Evolutionary conservation across 257 asterid genomes (phyloP), one percentile per base, ranked within the genome.

Genomic region (Rubia yunnanensis): DNA sequence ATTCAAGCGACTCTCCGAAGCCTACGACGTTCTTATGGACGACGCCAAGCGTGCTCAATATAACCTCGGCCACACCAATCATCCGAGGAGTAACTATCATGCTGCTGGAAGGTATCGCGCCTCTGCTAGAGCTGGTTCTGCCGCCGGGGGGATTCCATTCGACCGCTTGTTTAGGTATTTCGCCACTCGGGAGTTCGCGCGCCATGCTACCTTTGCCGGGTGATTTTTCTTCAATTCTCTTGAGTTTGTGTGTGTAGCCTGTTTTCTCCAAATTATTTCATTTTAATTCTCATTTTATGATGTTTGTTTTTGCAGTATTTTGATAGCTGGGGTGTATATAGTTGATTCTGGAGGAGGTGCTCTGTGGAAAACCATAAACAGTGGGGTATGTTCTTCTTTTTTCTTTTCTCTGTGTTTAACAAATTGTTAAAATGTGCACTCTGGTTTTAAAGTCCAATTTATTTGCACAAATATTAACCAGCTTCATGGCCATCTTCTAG

Each of bases 1-100:
- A 76, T 91, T 91, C 87, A 91, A 84, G 82, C 88, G 77, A 80
- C 71, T 91, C 4, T 84, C 98, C n/a, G 91, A 83, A 76, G 98
- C 98, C 23, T 91, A 91, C 76, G 98, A 86, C 50, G 75, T 77
- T 57, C 85, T 91, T 4, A 78, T 72, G 9, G 91, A 91, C 36
- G 96, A 91, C 73, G 82, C 82, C 61, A 86, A 79, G 65, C 90
- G 96, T 27, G 89, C 89, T 31, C 95, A 86, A 66, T 91, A 88
- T 65, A 88, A 88, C 68, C 73, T 80, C 68, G 66, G 44, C 63
- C 73, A 75, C n/a, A 20, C 38, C 24, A 24, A 44, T 41, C 62
- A 39, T 32, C 34, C 18, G 62, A 55, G 36, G 61, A 27, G 61
- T 14, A 56, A 56, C 17, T 56, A 57, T 57, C 28, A 57, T 30